A percentile compares a stretch with the other conserved stretches of the same genome.
These are phyloP conservation scores for Hanseniaspora guilliermondii DNA, from an alignment of 805 yeast genomes.

Conservation along the genomic window DNA sequence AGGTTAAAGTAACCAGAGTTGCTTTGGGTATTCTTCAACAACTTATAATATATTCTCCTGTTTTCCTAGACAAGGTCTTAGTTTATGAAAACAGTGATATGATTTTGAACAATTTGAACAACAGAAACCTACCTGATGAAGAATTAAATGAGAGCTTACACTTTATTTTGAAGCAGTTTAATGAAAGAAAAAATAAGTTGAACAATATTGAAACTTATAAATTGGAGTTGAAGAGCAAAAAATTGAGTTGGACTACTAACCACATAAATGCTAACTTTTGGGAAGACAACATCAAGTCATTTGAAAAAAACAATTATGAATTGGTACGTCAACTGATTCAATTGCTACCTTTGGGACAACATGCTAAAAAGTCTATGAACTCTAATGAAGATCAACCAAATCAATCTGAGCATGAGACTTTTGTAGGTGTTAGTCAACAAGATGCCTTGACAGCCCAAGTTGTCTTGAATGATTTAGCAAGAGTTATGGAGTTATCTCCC, in stretches of 20 bases:
- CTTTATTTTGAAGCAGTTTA: slow-evolving; percentile 45
- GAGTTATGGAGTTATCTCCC: slow-evolving; percentile 48
- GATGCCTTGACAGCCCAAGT: slow-evolving; percentile 37
- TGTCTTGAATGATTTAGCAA: slow-evolving; percentile 54
- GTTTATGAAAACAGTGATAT: slow-evolving; percentile 66
- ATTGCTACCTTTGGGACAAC: slow-evolving; percentile 29
- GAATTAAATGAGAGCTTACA: slow-evolving; percentile 69
- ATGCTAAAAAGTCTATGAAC: slow-evolving; percentile 13
- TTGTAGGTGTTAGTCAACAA: slow-evolving; percentile 26
- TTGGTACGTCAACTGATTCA: slow-evolving; percentile 49
- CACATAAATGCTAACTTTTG: slow-evolving; percentile 83
- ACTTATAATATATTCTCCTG: slow-evolving; percentile 33
- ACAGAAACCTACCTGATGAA: slow-evolving; percentile 89
- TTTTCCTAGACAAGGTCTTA: slow-evolving; percentile 51
- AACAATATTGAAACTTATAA: slow-evolving; percentile 88
- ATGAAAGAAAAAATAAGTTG: slow-evolving; percentile 60
- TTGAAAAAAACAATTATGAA: slow-evolving; percentile 69
- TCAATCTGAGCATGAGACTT: slow-evolving; percentile 14
- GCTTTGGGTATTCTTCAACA: slow-evolving; percentile 64
- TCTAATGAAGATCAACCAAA: slow-evolving; percentile 14
- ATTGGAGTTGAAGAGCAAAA: slow-evolving; percentile 68
- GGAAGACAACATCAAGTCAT: slow-evolving; percentile 65
- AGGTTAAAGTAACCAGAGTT: slow-evolving; percentile 81
- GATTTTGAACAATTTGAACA: slow-evolving; percentile 54
- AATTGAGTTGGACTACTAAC: slow-evolving; percentile 81